phyloP scores from a whole-genome alignment of 352 stramenopile species.

The Globisporangium solare region DNA sequence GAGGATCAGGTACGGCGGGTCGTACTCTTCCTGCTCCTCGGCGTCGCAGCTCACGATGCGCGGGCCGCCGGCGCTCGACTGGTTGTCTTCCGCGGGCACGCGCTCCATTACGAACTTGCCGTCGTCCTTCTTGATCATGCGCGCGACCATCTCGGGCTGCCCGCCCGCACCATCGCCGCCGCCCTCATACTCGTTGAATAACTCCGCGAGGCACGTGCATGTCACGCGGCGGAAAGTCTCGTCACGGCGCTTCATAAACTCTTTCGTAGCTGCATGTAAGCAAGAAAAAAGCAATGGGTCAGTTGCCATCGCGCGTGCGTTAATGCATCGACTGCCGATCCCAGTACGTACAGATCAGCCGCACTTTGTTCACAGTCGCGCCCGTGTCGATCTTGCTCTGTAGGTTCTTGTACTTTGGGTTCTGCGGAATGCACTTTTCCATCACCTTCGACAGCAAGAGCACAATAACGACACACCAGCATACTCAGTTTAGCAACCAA shows the following conservation, averaged over 20 bases:
- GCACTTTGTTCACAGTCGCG: conserved; percentile 72
- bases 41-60: conserved; percentile 77
- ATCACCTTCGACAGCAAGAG: conserved; percentile 34
- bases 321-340: too few relatives aligned
- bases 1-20: conserved; percentile 68
- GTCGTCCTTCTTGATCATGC: conserved; percentile 65
- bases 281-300: not conserved
- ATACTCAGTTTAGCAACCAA: not conserved
- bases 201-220: conserved; percentile 55
- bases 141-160: conserved; percentile 67
- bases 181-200: conserved; percentile 79
- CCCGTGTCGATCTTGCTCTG: conserved; percentile 78
- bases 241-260: conserved; percentile 79
- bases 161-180: conserved; percentile 12
- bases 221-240: conserved; percentile 77
- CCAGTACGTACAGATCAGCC: conserved; percentile 54
- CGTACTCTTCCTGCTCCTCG: conserved; percentile 72
- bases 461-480: not conserved
- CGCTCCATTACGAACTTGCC: conserved; percentile 71
- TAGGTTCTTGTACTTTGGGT: conserved; percentile 72
- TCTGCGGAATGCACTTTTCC: conserved; percentile 76
- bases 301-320: not conserved
- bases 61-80: conserved; percentile 30
- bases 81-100: conserved; percentile 42
- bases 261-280: conserved; percentile 43